These are phyloP conservation scores for Aspergillus candidus DNA, from an alignment of 2,329 filamentous ascomycete genomes.

Conservation along the genomic window DNA sequence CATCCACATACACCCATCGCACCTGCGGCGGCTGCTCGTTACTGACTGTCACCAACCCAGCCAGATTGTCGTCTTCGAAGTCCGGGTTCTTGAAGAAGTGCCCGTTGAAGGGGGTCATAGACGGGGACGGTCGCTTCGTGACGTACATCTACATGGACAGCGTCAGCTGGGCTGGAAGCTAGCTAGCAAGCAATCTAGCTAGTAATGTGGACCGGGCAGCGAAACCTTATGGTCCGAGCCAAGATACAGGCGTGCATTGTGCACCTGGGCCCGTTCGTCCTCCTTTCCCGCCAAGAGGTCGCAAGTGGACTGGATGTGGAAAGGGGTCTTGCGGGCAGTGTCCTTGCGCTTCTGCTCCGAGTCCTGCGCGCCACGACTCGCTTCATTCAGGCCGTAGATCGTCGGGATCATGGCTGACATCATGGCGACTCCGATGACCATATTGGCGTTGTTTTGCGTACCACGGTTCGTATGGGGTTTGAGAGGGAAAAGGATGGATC, in stretches of 20 bases:
- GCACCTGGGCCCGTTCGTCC: conserved; percentile 1
- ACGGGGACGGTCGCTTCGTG: background rate
- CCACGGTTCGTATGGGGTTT: too few species aligned
- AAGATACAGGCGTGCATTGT: conserved; percentile 7
- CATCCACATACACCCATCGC: conserved; percentile 7
- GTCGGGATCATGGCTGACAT: conserved; percentile 10
- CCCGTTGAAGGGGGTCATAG: conserved; percentile 4
- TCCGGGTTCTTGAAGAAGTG: conserved; percentile 4
- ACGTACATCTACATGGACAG: conserved; percentile 3
- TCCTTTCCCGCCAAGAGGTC: background rate
- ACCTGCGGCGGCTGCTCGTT: conserved; percentile 6
- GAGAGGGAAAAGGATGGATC: too few species aligned
- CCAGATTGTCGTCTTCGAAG: conserved; percentile 3
- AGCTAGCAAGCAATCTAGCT: background rate
- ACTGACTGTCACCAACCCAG: conserved; percentile 1
- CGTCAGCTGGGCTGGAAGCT: background rate
- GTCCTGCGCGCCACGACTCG: conserved; percentile 3
- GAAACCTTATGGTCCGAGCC: conserved; percentile 5
- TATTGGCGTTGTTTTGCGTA: background rate
- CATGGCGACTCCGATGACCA: conserved; percentile 8
- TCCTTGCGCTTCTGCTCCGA: conserved; percentile 3
- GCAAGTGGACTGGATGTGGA: conserved; percentile 1
- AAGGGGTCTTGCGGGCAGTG: conserved; percentile 1
- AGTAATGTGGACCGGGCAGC: background rate
- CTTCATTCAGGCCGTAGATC: conserved; percentile 7